Base-by-base conservation (phyloP, 371 early-diverging fungal genomes). In the Actinomortierella ambigua region DNA sequence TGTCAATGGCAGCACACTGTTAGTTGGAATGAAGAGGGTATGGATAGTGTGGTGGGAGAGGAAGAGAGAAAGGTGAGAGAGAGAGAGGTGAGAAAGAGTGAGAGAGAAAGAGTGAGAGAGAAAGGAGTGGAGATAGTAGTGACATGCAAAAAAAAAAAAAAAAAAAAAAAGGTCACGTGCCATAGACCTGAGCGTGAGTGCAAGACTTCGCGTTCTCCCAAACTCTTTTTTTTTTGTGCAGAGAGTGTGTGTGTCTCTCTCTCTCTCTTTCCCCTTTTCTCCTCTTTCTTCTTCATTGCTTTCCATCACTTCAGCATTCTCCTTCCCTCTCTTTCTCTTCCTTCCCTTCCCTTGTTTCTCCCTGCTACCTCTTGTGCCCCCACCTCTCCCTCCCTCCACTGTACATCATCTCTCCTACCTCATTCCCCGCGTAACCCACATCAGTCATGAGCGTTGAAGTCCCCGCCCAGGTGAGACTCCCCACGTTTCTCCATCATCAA, bases 371-470 rank as follows among this genome's bases (percentile, higher is more conserved):
- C 54, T 44, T 14, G 24, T 39, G 46, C 24, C 26, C 44, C 48
- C 39, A 52, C 52, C 49, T 29, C 53, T 22, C 50, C 43, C 49
- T 39, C 8, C 48, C 28, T 18, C 43, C 42, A 40, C 15, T 27
- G 27, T 24, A 48, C 46, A 46, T 46, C 46, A 18, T 18, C 46
- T n/a, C n/a, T n/a, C n/a, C n/a, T n/a, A 22, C 4, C 46, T 18
- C 17, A 8, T 46, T 18, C 2, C 48, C 48, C 22, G 17, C 17
- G 5, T 22, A 18, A 20, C 49, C 67, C 51, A 57, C 41, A 55
- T 53, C 55, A 15, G 52, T 42, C 50, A 18, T 18, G 26, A 60
- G 57, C 68, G 61, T 63, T 57, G 63, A 66, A 53, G 34, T 34
- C 34, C 34, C 34, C 34, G 34, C 34, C 34, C 34, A 34, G 34